Conservation (phyloP, 2,329 filamentous ascomycete species). For the Rasamsonia emersonii region DNA sequence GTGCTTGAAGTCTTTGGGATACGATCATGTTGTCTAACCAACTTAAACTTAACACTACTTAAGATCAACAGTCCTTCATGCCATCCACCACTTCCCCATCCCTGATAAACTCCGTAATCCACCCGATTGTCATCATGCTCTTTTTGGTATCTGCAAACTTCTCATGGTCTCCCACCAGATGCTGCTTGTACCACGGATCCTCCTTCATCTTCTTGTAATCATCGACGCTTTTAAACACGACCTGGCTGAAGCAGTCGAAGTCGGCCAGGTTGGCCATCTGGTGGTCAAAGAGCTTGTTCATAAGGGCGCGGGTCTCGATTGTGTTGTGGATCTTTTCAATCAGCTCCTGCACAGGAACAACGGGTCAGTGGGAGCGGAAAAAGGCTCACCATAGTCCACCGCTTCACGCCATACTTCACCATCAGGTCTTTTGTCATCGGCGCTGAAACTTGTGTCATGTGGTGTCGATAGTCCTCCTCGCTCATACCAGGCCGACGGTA, state of each 20-base stretch:
- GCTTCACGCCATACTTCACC: constrained; percentile 41
- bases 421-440: constrained; percentile 42
- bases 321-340: constrained; percentile 36
- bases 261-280: constrained; percentile 44
- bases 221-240: constrained; percentile 37
- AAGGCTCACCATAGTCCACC: constrained; percentile 36
- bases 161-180: constrained; percentile 39
- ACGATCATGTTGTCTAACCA: no score
- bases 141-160: constrained; percentile 43
- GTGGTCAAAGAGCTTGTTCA: constrained; percentile 35
- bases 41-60: no score
- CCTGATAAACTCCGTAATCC: constrained; percentile 35
- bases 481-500: constrained; percentile 42
- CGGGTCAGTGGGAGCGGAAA: background rate
- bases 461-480: constrained; percentile 39
- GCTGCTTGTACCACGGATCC: constrained; percentile 42
- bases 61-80: constrained; percentile 6
- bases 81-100: constrained; percentile 26
- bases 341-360: background rate
- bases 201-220: constrained; percentile 42
- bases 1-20: no score
- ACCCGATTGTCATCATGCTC: constrained; percentile 43
- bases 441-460: constrained; percentile 41
- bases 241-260: constrained; percentile 44
- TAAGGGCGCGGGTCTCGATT: constrained; percentile 27